phyloP scores from a whole-genome alignment of 2,329 filamentous ascomycete species.

The Hypomyces rosellus region DNA sequence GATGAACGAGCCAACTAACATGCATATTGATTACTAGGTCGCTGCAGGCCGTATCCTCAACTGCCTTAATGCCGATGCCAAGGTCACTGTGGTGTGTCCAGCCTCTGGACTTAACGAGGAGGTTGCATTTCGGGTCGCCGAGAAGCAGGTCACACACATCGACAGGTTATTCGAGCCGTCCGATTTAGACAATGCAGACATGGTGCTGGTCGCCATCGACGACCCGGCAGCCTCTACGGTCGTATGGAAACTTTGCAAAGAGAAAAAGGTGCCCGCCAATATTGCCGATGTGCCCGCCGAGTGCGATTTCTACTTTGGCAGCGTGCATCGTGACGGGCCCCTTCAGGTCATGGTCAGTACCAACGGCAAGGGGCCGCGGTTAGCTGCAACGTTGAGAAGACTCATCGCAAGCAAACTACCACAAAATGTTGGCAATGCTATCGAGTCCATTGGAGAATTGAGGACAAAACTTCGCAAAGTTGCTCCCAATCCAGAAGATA shows the following conservation, averaged over 20 bases:
- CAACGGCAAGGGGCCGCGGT: constrained; percentile 88
- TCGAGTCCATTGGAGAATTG: constrained; percentile 75
- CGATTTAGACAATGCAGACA: constrained; percentile 76
- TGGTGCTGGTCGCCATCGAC: constrained; percentile 92
- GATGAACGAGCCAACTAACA: constrained; percentile 8
- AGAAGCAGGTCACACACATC: constrained; percentile 70
- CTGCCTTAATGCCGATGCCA: constrained; percentile 89
- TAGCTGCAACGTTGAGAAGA: constrained; percentile 79
- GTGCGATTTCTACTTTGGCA: constrained; percentile 98
- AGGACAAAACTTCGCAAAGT: constrained; percentile 71
- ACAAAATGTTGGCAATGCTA: constrained; percentile 73
- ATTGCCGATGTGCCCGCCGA: constrained; percentile 95
- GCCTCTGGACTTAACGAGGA: constrained; percentile 76
- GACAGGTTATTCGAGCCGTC: constrained; percentile 77
- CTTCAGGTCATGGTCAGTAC: constrained; percentile 98
- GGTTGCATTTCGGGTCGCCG: constrained; percentile 72
- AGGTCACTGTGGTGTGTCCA: constrained; percentile 80
- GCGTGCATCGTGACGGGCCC: constrained; percentile 88
- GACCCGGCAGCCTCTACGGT: constrained; percentile 83
- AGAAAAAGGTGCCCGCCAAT: constrained; percentile 77
- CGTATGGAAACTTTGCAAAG: constrained; percentile 92
- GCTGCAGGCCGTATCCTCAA: constrained; percentile 91
- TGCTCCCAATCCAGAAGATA: constrained; percentile 65
- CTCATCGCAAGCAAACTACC: constrained; percentile 75
- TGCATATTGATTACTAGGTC: constrained; percentile 53